Percentiles rank a stretch among this genome's conserved stretches.
Evolutionary conservation across 2,329 filamentous ascomycete species (phyloP).

Genomic region (Scorias spongiosa): DNA sequence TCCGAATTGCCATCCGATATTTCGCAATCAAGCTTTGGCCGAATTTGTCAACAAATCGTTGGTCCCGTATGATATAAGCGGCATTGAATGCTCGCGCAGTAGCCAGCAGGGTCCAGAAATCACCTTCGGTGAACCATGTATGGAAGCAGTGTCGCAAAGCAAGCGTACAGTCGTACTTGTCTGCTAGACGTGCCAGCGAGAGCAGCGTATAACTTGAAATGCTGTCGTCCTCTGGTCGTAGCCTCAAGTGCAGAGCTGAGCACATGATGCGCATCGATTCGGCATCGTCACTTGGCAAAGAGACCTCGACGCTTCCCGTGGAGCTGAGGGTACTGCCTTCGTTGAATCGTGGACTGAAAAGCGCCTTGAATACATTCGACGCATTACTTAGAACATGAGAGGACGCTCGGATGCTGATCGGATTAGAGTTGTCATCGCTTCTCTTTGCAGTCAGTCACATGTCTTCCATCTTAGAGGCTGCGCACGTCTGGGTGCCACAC

Average conservation of each 20-base stretch:
- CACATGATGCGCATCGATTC: constrained; percentile 1
- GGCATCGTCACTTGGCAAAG: neutral
- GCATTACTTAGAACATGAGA: neutral
- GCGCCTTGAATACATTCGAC: neutral
- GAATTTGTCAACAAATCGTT: neutral
- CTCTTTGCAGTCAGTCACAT: too few relatives aligned
- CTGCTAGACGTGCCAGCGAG: neutral
- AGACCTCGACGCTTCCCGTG: neutral
- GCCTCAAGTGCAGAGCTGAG: neutral
- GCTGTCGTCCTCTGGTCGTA: neutral
- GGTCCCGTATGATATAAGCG: neutral
- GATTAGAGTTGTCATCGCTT: neutral
- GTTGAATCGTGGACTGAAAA: neutral
- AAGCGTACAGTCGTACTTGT: constrained; percentile 3
- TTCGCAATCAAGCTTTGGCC: neutral
- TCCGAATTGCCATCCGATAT: constrained; percentile 1
- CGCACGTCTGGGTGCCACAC: too few relatives aligned
- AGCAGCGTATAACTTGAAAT: constrained; percentile 2
- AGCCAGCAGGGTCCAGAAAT: neutral
- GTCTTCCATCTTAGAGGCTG: too few relatives aligned
- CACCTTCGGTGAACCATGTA: neutral
- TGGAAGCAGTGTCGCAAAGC: neutral
- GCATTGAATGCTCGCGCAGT: neutral
- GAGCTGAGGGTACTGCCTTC: neutral
- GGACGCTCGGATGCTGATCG: neutral